A percentile compares a stretch with the other conserved stretches of the same genome.
These are phyloP conservation scores for Fraxinus xanthoxyloides DNA, from an alignment of 305 asterid species.

Conservation along the genomic window DNA sequence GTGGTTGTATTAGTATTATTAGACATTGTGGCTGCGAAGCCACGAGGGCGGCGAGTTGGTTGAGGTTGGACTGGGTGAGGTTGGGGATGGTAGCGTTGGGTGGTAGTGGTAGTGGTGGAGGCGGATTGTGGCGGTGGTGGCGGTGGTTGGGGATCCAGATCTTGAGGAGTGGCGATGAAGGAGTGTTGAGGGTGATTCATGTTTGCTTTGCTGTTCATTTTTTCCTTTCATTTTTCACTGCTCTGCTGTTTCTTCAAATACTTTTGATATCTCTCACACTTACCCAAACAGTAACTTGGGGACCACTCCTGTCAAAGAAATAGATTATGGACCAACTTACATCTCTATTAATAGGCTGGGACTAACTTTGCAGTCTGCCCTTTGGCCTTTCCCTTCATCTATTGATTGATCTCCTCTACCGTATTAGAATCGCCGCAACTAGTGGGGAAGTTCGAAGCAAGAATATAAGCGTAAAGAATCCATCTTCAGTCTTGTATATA, in stretches of 20 bases:
- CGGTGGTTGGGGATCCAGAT: constrained; percentile 18
- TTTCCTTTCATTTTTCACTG: not conserved
- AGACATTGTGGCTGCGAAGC: constrained; percentile 61
- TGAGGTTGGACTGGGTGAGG: constrained; percentile 31
- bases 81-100: constrained; percentile 25
- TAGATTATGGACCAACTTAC: not conserved
- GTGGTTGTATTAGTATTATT: constrained; percentile 14
- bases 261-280: not conserved
- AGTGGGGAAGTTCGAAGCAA: not conserved
- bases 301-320: not conserved
- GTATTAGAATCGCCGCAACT: not conserved
- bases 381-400: not conserved
- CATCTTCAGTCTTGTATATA: not conserved
- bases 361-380: not conserved
- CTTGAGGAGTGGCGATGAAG: not conserved
- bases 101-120: constrained; percentile 34
- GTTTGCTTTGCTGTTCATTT: not conserved
- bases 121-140: constrained; percentile 28
- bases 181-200: not conserved
- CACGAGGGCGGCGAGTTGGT: constrained; percentile 68
- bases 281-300: not conserved
- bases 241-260: not conserved
- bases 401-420: not conserved
- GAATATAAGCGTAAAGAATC: not conserved
- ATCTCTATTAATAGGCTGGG: not conserved